Evolutionary conservation across 139 green algal genomes (phyloP).

Genomic region (Pseudopediastrum boryanum): DNA sequence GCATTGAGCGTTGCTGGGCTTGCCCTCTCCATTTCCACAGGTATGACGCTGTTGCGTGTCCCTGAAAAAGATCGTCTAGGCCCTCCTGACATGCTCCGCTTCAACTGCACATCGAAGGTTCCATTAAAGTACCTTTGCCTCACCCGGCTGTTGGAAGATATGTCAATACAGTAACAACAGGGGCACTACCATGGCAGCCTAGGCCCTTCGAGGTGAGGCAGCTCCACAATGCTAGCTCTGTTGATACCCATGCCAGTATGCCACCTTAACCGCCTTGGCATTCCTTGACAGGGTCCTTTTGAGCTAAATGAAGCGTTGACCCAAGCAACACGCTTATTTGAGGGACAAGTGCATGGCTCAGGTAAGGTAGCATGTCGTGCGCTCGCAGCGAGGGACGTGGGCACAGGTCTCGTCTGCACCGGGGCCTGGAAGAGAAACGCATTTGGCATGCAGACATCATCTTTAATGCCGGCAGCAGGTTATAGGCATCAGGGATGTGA

Average conservation of each 20-base stretch:
- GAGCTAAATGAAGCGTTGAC: slow-evolving; percentile 1
- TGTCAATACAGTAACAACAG: slow-evolving; percentile 2
- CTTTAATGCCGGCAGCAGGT: no score
- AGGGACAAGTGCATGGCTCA: slow-evolving; percentile 24
- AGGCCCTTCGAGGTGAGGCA: slow-evolving; percentile 19
- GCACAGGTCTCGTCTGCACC: no score
- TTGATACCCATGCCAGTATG: background rate
- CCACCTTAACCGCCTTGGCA: background rate
- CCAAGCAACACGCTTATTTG: slow-evolving; percentile 21
- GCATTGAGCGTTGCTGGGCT: no score
- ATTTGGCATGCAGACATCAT: no score
- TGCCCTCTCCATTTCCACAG: no score
- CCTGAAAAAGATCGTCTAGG: no score
- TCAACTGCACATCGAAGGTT: no score
- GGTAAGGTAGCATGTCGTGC: background rate
- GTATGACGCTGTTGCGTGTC: no score
- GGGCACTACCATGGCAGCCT: slow-evolving; percentile 24
- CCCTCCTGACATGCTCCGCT: no score
- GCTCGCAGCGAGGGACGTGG: background rate
- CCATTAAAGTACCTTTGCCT: slow-evolving; percentile 19
- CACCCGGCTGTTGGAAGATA: slow-evolving; percentile 1
- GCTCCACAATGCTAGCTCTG: background rate
- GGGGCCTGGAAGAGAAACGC: no score
- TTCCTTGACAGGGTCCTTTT: slow-evolving; percentile 1
- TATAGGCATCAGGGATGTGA: no score